Percentiles rank a stretch among this genome's conserved stretches.
phyloP scores from a whole-genome alignment of 129 eudicot genomes.

The Solidago caesia region DNA sequence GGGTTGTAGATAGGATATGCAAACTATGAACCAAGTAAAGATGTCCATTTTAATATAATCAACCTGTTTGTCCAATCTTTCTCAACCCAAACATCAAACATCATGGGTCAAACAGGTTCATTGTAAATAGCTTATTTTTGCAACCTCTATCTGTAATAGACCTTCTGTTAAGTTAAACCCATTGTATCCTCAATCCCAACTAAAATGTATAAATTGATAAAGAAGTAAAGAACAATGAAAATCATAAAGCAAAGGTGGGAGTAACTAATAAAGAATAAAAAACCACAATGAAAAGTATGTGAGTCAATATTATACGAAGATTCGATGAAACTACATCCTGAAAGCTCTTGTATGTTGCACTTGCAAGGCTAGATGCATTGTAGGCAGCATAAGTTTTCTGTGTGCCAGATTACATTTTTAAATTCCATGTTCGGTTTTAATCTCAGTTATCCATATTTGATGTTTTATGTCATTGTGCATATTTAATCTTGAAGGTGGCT shows the following conservation, averaged over 20 bases:
- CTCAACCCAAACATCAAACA: constrained; percentile 9
- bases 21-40: neutral
- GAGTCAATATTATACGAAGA: neutral
- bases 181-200: neutral
- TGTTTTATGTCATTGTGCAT: neutral
- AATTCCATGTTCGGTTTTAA: neutral
- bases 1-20: neutral
- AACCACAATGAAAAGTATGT: constrained; percentile 10
- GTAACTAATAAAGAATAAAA: neutral
- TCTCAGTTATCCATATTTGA: constrained; percentile 7
- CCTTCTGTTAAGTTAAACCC: neutral
- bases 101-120: neutral
- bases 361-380: neutral
- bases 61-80: neutral
- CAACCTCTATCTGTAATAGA: neutral
- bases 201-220: constrained; percentile 7
- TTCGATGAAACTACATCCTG: neutral
- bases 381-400: neutral
- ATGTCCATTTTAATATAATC: neutral
- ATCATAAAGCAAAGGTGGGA: neutral
- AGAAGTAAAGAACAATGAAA: neutral
- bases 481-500: constrained; percentile 37
- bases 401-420: neutral
- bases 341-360: constrained; percentile 11
- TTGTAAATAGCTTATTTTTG: neutral